These are phyloP conservation scores for Penicillium verhagenii DNA, from an alignment of 495 filamentous ascomycete genomes.

Conservation along the genomic window DNA sequence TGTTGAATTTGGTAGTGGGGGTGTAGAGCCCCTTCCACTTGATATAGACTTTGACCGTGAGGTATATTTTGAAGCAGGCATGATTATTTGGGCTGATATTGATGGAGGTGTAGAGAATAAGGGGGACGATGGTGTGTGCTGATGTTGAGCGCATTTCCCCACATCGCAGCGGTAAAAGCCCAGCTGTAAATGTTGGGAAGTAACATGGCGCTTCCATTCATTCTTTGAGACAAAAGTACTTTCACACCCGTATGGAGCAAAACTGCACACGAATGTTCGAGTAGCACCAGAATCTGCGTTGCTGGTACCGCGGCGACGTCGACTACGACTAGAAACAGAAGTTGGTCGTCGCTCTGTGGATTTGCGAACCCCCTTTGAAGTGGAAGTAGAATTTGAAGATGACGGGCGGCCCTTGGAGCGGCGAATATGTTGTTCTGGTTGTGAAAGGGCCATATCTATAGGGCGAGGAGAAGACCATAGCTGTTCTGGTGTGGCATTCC, in stretches of 20 bases:
- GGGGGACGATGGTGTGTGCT: conserved; percentile 17
- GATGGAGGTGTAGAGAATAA: conserved; percentile 9
- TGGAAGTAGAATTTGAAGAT: background rate
- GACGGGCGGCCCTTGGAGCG: conserved; percentile 4
- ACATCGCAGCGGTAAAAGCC: conserved; percentile 80
- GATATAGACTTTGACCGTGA: too few species aligned
- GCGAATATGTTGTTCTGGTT: background rate
- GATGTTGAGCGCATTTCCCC: conserved; percentile 43
- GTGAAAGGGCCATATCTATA: background rate
- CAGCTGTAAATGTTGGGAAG: conserved; percentile 75
- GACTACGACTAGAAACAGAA: conserved; percentile 10
- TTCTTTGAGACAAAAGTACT: conserved; percentile 91
- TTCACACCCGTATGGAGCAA: conserved; percentile 76
- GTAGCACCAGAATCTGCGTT: conserved; percentile 34
- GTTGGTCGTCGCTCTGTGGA: conserved; percentile 3
- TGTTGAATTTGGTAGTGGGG: conserved; percentile 19
- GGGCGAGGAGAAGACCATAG: conserved; percentile 12
- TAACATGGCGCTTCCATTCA: conserved; percentile 93
- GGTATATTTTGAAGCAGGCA: too few species aligned
- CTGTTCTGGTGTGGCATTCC: conserved; percentile 18
- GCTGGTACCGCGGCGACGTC: conserved; percentile 10
- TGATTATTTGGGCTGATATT: too few species aligned
- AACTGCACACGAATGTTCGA: conserved; percentile 77
- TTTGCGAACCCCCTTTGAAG: conserved; percentile 8
- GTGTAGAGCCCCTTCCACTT: background rate